These are phyloP conservation scores for Silene vulgaris DNA, from an alignment of 179 eudicot genomes.

Conservation along the genomic window DNA sequence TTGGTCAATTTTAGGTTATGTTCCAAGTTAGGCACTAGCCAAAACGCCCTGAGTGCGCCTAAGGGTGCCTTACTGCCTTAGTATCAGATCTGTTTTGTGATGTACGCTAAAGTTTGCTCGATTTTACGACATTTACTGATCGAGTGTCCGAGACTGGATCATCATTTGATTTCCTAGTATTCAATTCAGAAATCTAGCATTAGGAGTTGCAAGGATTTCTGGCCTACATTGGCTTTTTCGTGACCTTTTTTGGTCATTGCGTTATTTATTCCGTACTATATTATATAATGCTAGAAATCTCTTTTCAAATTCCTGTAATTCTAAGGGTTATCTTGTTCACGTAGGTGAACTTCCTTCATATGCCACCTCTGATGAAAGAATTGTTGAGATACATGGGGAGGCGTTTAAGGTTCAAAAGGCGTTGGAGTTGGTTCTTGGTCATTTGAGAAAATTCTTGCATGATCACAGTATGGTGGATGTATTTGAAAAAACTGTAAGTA, in stretches of 20 bases:
- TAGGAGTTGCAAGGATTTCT: background rate
- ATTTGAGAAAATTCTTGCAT: conserved; percentile 79
- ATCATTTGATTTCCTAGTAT: background rate
- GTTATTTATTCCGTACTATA: background rate
- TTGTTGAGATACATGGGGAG: conserved; percentile 84
- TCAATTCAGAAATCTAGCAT: too few species aligned
- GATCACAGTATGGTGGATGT: conserved; percentile 78
- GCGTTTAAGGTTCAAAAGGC: conserved; percentile 69
- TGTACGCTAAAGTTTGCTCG: background rate
- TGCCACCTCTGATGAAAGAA: conserved; percentile 66
- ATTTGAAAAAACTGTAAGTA: conserved; percentile 71
- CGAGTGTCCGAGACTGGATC: background rate
- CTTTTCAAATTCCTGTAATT: conserved; percentile 13
- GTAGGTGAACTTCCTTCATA: conserved; percentile 52
- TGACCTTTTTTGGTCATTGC: background rate
- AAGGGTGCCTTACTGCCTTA: too few species aligned
- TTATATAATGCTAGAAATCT: background rate
- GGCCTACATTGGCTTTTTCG: background rate
- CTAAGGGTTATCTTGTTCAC: background rate
- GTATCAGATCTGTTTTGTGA: background rate
- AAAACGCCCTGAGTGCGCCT: too few species aligned
- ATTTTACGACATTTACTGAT: background rate
- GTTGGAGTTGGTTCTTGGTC: conserved; percentile 67
- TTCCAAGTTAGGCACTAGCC: too few species aligned
- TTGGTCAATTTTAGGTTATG: too few species aligned